A percentile compares a stretch with the other conserved stretches of the same genome.
phyloP scores from a whole-genome alignment of 179 eudicot species.

The Beta lomatogona region DNA sequence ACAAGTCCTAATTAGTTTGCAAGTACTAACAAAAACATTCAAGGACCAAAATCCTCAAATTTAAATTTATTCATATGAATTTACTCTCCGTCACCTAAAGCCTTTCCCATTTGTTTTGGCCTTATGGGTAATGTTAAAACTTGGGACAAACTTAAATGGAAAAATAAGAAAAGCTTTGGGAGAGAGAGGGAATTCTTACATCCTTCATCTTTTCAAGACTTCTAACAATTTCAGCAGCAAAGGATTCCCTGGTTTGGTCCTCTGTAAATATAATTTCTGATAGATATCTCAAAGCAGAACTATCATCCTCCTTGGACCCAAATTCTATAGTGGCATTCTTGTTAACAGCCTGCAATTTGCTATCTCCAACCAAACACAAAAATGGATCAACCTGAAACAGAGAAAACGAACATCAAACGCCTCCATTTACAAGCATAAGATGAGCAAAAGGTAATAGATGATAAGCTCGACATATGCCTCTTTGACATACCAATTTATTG shows the following conservation, averaged over 20 bases:
- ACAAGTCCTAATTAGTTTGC: constrained; percentile 24
- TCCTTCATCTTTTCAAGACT: constrained; percentile 49
- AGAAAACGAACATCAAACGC: not conserved
- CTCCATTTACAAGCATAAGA: too few species aligned
- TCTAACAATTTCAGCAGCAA: constrained; percentile 52
- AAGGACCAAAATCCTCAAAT: not conserved
- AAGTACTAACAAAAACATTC: constrained; percentile 3
- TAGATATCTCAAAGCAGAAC: constrained; percentile 51
- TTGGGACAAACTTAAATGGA: too few species aligned
- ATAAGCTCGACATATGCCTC: not conserved
- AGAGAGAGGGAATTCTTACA: constrained; percentile 32
- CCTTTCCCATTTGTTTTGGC: too few species aligned
- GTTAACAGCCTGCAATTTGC: constrained; percentile 59
- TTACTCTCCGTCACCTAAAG: too few species aligned
- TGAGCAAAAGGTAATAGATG: not conserved
- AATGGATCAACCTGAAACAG: constrained; percentile 71
- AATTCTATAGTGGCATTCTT: constrained; percentile 39
- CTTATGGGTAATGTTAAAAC: too few species aligned
- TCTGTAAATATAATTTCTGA: constrained; percentile 49
- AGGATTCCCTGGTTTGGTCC: constrained; percentile 57
- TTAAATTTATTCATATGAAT: too few species aligned
- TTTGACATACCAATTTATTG: constrained; percentile 52
- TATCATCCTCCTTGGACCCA: constrained; percentile 71
- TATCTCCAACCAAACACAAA: constrained; percentile 64
- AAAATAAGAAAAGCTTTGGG: too few species aligned